phyloP scores from a whole-genome alignment of 164 flowering plant species.

The Protea cynaroides region DNA sequence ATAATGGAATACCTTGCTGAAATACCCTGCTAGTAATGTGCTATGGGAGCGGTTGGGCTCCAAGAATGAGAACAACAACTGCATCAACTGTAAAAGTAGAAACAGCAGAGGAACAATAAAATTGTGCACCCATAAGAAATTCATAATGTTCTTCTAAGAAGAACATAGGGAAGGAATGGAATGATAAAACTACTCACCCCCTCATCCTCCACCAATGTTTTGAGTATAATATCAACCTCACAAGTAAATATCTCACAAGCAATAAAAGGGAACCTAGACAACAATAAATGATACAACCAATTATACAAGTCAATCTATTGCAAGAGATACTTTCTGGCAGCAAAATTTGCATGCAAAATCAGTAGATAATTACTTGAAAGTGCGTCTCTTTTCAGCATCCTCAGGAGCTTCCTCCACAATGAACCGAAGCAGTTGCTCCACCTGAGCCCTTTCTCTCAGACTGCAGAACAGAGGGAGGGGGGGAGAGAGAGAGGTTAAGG shows the following conservation, averaged over 20 bases:
- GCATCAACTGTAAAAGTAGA: conserved; percentile 64
- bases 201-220: conserved; percentile 83
- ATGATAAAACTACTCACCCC: conserved; percentile 38
- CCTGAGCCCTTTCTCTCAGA: conserved; percentile 70
- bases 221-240: conserved; percentile 89
- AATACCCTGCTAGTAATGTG: conserved; percentile 79
- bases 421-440: conserved; percentile 69
- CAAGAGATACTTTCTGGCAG: not conserved
- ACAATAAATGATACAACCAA: not conserved
- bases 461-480: conserved; percentile 27
- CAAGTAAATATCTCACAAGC: conserved; percentile 95
- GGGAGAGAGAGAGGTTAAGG: not conserved
- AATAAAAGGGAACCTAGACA: conserved; percentile 78
- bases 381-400: conserved; percentile 69
- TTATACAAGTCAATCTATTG: not conserved
- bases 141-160: not conserved
- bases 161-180: not conserved
- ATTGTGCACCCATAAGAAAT: not conserved
- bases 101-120: conserved; percentile 5
- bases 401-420: conserved; percentile 86
- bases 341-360: not conserved
- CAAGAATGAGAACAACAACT: conserved; percentile 81
- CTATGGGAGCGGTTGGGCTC: conserved; percentile 65
- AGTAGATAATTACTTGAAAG: conserved; percentile 55
- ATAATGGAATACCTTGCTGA: conserved; percentile 62